phyloP scores from a whole-genome alignment of 495 filamentous ascomycete genomes.

The Aspergillus kassunensis region DNA sequence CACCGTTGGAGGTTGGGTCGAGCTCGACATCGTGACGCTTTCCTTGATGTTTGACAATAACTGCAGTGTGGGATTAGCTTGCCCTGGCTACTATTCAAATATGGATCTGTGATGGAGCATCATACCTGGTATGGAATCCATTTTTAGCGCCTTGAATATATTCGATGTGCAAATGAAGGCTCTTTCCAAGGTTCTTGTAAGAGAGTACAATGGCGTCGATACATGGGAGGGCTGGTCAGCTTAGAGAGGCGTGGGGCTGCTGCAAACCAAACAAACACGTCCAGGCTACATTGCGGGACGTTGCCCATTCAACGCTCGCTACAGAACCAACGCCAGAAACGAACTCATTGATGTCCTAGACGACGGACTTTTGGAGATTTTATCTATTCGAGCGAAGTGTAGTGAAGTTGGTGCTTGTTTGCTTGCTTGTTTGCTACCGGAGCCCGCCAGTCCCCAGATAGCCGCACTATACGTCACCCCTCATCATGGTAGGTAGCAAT shows the following conservation, averaged over 20 bases:
- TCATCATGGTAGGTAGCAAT: slow-evolving; percentile 18
- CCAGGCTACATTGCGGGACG: slow-evolving; percentile 29
- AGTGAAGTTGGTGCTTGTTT: slow-evolving; percentile 3
- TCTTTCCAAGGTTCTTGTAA: background rate
- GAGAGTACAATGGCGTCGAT: slow-evolving; percentile 26
- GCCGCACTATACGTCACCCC: slow-evolving; percentile 19
- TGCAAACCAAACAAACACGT: slow-evolving; percentile 40
- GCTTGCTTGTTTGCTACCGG: background rate
- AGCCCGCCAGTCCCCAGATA: background rate
- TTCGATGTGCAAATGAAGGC: background rate
- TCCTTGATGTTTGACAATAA: slow-evolving; percentile 90
- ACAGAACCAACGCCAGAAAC: background rate
- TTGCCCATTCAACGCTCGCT: slow-evolving; percentile 15
- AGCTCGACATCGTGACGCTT: slow-evolving; percentile 93
- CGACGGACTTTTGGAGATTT: background rate
- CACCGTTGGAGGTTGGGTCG: slow-evolving; percentile 77
- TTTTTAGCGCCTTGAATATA: slow-evolving; percentile 25
- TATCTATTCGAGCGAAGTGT: background rate
- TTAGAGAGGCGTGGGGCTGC: slow-evolving; percentile 32
- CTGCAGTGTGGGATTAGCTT: slow-evolving; percentile 46
- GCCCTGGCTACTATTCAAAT: background rate
- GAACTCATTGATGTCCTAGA: slow-evolving; percentile 2
- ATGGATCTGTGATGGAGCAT: slow-evolving; percentile 2
- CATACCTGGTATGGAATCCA: slow-evolving; percentile 63
- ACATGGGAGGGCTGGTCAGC: slow-evolving; percentile 25